Base-by-base conservation (phyloP, 805 yeast genomes). In the Metschnikowia proteae region DNA sequence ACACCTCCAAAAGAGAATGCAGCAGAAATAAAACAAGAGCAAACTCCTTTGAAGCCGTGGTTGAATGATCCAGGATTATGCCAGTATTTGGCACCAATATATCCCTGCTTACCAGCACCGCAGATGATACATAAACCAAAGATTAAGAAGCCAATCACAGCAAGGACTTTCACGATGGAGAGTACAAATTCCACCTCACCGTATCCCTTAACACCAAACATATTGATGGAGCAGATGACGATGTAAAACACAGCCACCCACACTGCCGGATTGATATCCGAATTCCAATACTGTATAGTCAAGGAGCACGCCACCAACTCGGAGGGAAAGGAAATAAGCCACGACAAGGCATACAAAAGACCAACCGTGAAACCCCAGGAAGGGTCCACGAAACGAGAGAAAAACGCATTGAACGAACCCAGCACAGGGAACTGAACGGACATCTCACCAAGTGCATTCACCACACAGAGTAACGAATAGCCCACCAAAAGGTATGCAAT, bases 1-100 rank as follows among this genome's bases (percentile, higher is more conserved):
- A 81, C 74, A 62, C 83, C 83, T 59, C 84, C 84, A 51, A 79
- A 79, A 2, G 85, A 75, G 59, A 81, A 81, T 6, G 83, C 82
- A 11, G 84, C 78, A 13, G 77, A 74, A 34, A 81, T 78, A 50
- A 81, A 73, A 32, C 78, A 77, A 25, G 76, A 66, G 47, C 75
- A 73, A 33, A 80, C 73, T 60, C 84, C 84, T 55, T 80, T 79
- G 59, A 80, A 77, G 13, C 79, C 80, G 54, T 78, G 67, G 45
- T 71, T 66, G 53, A 79, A 79, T 6, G 82, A 70, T 49, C 84
- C 84, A 6, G 85, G 84, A 35, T 71, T 54, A 38, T 67, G 67
- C 81, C 82, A 80, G 60, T 76, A 73, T 47, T 58, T 67, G 26
- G 65, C 75, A 13, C 84, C 84, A 51, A 81, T 69, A 51, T 75